A percentile compares a stretch with the other conserved stretches of the same genome.
These are phyloP conservation scores for Scedosporium minutisporum DNA, from an alignment of 2,329 filamentous ascomycete genomes.

Conservation along the genomic window DNA sequence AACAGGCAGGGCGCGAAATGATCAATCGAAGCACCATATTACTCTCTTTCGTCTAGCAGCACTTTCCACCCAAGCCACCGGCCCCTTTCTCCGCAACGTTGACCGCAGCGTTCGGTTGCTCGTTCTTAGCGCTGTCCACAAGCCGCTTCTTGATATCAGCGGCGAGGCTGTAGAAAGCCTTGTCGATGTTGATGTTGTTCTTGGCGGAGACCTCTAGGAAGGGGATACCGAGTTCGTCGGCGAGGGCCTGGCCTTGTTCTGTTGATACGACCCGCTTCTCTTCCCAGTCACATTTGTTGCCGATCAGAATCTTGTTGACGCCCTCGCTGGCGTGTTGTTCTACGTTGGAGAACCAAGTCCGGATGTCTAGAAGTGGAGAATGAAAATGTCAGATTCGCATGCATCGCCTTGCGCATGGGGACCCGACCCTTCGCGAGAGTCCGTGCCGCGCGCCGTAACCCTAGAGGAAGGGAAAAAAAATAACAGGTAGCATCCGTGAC, in stretches of 20 bases:
- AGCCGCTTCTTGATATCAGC: constrained; percentile 97
- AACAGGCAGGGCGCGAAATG: neutral
- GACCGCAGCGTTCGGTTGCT: constrained; percentile 52
- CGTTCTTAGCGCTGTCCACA: constrained; percentile 80
- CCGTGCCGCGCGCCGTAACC: neutral
- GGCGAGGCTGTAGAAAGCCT: constrained; percentile 93
- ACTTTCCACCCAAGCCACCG: constrained; percentile 54
- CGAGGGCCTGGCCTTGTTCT: constrained; percentile 85
- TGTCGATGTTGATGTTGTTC: constrained; percentile 99
- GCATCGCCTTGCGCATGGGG: neutral
- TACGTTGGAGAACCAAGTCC: constrained; percentile 98
- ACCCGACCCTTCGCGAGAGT: neutral
- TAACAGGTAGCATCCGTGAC: constrained; percentile 18
- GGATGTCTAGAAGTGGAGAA: constrained; percentile 60
- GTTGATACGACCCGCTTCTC: constrained; percentile 93
- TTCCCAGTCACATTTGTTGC: constrained; percentile 99
- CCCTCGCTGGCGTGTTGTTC: constrained; percentile 97
- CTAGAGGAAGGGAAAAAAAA: neutral
- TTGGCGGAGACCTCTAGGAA: constrained; percentile 98
- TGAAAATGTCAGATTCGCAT: neutral
- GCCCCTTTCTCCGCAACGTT: constrained; percentile 58
- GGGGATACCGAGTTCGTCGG: constrained; percentile 91
- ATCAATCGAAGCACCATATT: neutral
- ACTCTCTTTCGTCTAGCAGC: constrained; percentile 51
- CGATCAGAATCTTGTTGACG: constrained; percentile 98